These are phyloP conservation scores for Cutaneotrichosporon dermatis DNA, from an alignment of 1,284 basidiomycete species.

Conservation along the genomic window DNA sequence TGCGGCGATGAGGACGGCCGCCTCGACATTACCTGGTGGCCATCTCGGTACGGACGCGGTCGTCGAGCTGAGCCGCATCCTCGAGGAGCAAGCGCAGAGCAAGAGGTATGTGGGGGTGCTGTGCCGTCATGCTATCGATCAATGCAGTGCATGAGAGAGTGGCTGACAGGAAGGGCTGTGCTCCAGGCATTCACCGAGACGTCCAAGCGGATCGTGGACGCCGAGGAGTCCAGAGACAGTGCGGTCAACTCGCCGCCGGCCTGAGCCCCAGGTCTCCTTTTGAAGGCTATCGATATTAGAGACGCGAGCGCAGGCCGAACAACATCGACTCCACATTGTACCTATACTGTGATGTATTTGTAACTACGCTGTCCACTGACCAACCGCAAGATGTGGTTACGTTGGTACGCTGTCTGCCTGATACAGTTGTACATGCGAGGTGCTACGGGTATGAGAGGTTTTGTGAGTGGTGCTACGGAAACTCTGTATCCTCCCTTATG, in stretches of 20 bases:
- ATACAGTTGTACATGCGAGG: too few relatives aligned
- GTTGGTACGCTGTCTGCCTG: neutral
- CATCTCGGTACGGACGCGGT: slow-evolving; percentile 14
- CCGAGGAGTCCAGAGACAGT: neutral
- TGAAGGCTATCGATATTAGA: too few relatives aligned
- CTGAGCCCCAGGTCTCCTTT: neutral
- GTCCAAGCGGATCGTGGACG: slow-evolving; percentile 8
- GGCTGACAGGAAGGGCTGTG: slow-evolving; percentile 3
- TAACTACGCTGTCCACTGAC: too few relatives aligned
- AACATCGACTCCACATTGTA: too few relatives aligned
- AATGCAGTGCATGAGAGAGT: neutral
- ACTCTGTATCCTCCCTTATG: too few relatives aligned
- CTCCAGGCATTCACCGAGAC: slow-evolving; percentile 4
- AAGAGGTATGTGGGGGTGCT: slow-evolving; percentile 7
- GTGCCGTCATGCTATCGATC: too few relatives aligned
- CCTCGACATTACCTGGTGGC: slow-evolving; percentile 12
- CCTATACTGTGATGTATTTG: too few relatives aligned
- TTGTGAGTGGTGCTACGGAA: neutral
- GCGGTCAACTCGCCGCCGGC: neutral
- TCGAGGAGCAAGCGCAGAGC: slow-evolving; percentile 10
- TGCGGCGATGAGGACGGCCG: slow-evolving; percentile 8
- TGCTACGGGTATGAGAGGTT: neutral
- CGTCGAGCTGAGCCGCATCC: slow-evolving; percentile 5
- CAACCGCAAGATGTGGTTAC: neutral
- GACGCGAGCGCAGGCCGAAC: too few relatives aligned